These are phyloP conservation scores for Dictyostelium citrinum DNA, from an alignment of 78 protist genomes.

Conservation along the genomic window DNA sequence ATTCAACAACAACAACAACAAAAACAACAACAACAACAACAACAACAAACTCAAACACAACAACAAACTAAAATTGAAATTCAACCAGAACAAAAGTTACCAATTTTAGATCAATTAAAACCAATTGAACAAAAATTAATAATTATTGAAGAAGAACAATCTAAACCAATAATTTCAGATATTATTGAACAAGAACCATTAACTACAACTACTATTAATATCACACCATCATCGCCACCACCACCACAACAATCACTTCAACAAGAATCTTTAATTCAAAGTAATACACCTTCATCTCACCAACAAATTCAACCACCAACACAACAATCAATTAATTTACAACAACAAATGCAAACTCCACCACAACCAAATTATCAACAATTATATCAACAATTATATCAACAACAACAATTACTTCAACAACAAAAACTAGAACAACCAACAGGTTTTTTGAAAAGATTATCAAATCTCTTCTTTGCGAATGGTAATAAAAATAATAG, in stretches of 20 bases:
- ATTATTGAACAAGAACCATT: background rate
- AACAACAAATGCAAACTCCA: background rate
- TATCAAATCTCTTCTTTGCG: background rate
- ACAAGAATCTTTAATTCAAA: background rate
- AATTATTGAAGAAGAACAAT: background rate
- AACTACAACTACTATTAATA: background rate
- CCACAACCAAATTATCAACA: background rate
- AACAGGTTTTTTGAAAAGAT: background rate
- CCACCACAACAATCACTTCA: background rate
- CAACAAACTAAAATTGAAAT: background rate
- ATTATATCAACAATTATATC: background rate
- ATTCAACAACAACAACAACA: background rate
- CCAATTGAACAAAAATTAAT: slow-evolving; percentile 16
- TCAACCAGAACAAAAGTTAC: background rate
- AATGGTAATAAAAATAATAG: background rate
- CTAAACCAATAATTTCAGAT: background rate
- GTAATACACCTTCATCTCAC: background rate
- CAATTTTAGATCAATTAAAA: background rate
- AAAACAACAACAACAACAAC: background rate
- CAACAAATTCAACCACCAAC: background rate
- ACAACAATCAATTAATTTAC: slow-evolving; percentile 1
- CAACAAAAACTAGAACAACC: background rate
- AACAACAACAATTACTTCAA: background rate
- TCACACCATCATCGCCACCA: background rate
- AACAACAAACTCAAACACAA: background rate